phyloP scores from a whole-genome alignment of 2,329 filamentous ascomycete species.

The Sclerotinia glacialis region DNA sequence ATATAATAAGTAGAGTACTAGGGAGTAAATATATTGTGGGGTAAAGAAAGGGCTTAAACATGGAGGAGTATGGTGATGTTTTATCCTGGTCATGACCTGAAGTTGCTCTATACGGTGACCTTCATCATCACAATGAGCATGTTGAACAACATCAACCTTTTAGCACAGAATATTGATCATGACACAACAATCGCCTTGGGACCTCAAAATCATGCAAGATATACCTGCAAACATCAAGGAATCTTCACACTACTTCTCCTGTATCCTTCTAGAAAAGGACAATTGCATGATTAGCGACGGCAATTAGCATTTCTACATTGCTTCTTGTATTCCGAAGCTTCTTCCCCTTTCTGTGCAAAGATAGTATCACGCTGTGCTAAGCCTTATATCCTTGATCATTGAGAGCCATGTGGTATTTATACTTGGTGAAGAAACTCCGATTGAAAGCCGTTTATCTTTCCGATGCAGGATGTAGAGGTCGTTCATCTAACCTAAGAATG shows the following conservation, averaged over 20 bases:
- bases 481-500: not conserved
- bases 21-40: no score
- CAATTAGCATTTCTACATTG: not conserved
- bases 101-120: slow-evolving; percentile 3
- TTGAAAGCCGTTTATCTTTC: not conserved
- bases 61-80: not conserved
- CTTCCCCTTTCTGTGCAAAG: not conserved
- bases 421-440: not conserved
- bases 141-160: not conserved
- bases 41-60: not conserved
- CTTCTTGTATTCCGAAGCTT: not conserved
- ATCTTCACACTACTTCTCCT: not conserved
- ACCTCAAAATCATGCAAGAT: not conserved
- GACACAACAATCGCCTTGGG: not conserved
- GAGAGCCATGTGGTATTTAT: not conserved
- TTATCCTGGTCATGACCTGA: not conserved
- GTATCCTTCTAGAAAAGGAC: not conserved
- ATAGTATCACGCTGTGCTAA: not conserved
- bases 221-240: not conserved
- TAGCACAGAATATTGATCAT: not conserved
- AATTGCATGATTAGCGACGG: slow-evolving; percentile 7
- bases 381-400: not conserved
- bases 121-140: not conserved
- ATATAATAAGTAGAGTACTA: no score
- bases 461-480: not conserved